Evolutionary conservation across 345 rosid genomes (phyloP).

Genomic region (Aquilaria malaccensis): DNA sequence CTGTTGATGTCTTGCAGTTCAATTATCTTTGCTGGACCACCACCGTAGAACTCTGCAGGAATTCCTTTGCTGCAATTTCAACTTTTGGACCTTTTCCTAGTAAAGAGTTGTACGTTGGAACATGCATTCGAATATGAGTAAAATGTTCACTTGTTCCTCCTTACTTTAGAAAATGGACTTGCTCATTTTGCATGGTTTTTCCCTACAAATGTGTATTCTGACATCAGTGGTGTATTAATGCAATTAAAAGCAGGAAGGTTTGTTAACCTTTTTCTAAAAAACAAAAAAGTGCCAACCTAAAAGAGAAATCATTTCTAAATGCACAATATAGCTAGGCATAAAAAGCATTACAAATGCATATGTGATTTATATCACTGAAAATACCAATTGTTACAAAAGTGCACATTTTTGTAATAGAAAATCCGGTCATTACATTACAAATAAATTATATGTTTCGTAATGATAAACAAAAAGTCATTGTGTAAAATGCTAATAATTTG

Average conservation of each 20-base stretch:
- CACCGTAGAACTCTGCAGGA: slow-evolving; percentile 27
- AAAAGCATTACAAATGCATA: no score
- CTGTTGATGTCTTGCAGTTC: slow-evolving; percentile 53
- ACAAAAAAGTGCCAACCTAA: no score
- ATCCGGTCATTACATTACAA: no score
- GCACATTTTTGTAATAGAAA: no score
- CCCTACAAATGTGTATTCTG: slow-evolving; percentile 9
- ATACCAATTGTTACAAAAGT: no score
- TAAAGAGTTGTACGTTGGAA: slow-evolving; percentile 40
- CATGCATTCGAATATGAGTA: slow-evolving; percentile 42
- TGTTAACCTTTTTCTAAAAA: background rate
- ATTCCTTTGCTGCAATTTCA: slow-evolving; percentile 29
- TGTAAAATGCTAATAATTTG: no score
- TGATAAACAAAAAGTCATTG: no score
- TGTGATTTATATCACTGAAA: no score
- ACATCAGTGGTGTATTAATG: slow-evolving; percentile 21
- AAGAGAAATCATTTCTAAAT: no score
- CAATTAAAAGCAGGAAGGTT: slow-evolving; percentile 10
- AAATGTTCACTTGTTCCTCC: slow-evolving; percentile 17
- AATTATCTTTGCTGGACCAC: slow-evolving; percentile 39
- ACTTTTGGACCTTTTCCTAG: slow-evolving; percentile 12
- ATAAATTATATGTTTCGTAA: no score
- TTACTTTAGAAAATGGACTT: slow-evolving; percentile 25
- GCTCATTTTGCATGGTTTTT: slow-evolving; percentile 25
- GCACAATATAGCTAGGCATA: no score